Base-by-base conservation (phyloP, 108 stramenopile genomes). In the Phaeodactylum tricornutum region DNA sequence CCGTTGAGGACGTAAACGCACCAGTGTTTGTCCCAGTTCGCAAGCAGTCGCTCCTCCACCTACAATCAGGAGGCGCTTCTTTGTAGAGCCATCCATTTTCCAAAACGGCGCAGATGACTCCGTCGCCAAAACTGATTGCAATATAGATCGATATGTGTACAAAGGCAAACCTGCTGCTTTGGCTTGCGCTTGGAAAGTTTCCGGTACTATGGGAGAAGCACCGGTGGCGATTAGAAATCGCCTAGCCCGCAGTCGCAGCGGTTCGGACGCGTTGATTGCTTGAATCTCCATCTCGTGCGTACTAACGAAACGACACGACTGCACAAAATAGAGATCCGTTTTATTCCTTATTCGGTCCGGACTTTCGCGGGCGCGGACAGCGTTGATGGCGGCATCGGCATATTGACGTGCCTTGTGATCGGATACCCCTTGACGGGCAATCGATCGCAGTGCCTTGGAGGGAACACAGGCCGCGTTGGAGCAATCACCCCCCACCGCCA, bases 381-480 rank as follows among this genome's bases (percentile, higher is more conserved):
- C 45, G 12, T 27, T n/a, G 1, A 68, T 60, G 0, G 67, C 28
- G 19, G 14, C 25, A 17, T 36, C 22, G 21, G 30, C 11, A 29
- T 57, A 17, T 20, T 47, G 20, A 11, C 8, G 29, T 16, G 34
- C 6, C 30, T 17, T 2, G 22, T 14, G 3, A 20, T 34, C 14
- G 37, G 19, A 45, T 12, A n/a, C 25, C 31, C 36, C 25, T 27
- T 30, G 11, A 11, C 1, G 12, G 5, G 67, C 73, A 8, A 46
- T 39, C 4, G 59, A 61, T 8, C 67, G 56, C 19, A 74, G 17
- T 8, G 73, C 67, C 53, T 74, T 74, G 55, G 40, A 43, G 0
- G 73, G 73, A 11, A 74, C 67, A 47, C 73, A 74, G 5, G 73
- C 73, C 14, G 59, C 43, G 37, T 74, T 74, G 16, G 64, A 69